Evolutionary conservation across 805 yeast genomes (phyloP).

Genomic region (Lachancea meyersii): DNA sequence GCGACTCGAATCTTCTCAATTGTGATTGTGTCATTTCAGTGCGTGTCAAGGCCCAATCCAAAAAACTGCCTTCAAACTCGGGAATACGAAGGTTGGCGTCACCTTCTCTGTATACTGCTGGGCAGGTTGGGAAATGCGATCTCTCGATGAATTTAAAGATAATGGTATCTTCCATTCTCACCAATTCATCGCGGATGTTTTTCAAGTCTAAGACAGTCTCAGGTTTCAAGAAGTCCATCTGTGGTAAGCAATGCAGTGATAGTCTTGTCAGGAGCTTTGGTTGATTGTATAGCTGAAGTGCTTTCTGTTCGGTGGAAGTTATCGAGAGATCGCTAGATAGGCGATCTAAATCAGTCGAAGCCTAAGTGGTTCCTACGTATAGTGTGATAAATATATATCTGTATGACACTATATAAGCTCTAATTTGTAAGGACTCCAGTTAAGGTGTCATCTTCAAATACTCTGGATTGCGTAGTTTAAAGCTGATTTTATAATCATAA

Average conservation of each 20-base stretch:
- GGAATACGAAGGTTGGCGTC: conserved; percentile 48
- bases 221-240: conserved; percentile 80
- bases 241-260: neutral
- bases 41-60: conserved; percentile 79
- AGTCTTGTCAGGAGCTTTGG: neutral
- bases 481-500: too few relatives aligned
- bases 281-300: too few relatives aligned
- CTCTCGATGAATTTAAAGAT: conserved; percentile 89
- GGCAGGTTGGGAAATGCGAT: conserved; percentile 75
- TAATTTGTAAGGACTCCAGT: too few relatives aligned
- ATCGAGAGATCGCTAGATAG: too few relatives aligned
- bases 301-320: too few relatives aligned
- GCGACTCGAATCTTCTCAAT: conserved; percentile 85
- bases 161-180: conserved; percentile 95
- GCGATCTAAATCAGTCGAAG: too few relatives aligned
- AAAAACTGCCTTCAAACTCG: conserved; percentile 67
- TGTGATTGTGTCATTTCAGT: conserved; percentile 72
- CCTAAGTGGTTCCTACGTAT: too few relatives aligned
- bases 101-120: conserved; percentile 61
- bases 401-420: too few relatives aligned
- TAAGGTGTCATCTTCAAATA: too few relatives aligned
- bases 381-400: too few relatives aligned
- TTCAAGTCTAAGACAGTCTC: conserved; percentile 71
- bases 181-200: conserved; percentile 78
- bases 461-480: too few relatives aligned